Conservation (phyloP, 2,329 filamentous ascomycete genomes). For the Colletotrichum liriopes region DNA sequence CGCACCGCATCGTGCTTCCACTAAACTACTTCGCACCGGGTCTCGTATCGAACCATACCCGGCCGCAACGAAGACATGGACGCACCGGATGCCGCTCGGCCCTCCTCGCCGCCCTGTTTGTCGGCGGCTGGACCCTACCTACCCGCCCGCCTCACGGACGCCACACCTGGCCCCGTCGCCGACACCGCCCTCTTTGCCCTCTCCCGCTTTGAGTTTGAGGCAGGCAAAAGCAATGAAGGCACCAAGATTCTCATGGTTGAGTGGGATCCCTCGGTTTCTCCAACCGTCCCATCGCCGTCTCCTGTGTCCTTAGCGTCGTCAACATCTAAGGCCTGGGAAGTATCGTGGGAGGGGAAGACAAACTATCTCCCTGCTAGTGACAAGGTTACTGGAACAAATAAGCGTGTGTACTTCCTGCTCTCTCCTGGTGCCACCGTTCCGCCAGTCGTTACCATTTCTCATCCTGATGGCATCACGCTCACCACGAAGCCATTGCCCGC, state of each 20-base stretch:
- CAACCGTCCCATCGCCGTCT: neutral
- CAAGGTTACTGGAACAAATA: slow-evolving; percentile 59
- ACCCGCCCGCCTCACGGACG: neutral
- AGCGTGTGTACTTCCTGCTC: slow-evolving; percentile 85
- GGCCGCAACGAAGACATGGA: slow-evolving; percentile 25
- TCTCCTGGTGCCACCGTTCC: slow-evolving; percentile 81
- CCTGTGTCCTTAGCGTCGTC: slow-evolving; percentile 4
- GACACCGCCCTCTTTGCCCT: slow-evolving; percentile 70
- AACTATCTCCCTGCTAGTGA: slow-evolving; percentile 79
- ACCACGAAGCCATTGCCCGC: slow-evolving; percentile 86
- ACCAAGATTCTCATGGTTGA: slow-evolving; percentile 96
- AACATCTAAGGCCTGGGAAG: slow-evolving; percentile 72
- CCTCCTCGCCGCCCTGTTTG: slow-evolving; percentile 10
- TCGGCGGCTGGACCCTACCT: slow-evolving; percentile 22
- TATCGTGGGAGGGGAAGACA: slow-evolving; percentile 87
- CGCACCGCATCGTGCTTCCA: slow-evolving; percentile 14
- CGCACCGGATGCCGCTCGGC: slow-evolving; percentile 6
- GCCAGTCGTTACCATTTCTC: slow-evolving; percentile 77
- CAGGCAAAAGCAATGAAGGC: slow-evolving; percentile 82
- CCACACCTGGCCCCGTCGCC: slow-evolving; percentile 55
- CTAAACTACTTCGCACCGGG: slow-evolving; percentile 2
- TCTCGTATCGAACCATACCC: neutral
- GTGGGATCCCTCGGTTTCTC: slow-evolving; percentile 71
- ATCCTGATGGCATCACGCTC: slow-evolving; percentile 57
- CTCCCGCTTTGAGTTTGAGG: slow-evolving; percentile 90